Conservation (phyloP, 345 rosid genomes). For the Citrus mangshanensis region DNA sequence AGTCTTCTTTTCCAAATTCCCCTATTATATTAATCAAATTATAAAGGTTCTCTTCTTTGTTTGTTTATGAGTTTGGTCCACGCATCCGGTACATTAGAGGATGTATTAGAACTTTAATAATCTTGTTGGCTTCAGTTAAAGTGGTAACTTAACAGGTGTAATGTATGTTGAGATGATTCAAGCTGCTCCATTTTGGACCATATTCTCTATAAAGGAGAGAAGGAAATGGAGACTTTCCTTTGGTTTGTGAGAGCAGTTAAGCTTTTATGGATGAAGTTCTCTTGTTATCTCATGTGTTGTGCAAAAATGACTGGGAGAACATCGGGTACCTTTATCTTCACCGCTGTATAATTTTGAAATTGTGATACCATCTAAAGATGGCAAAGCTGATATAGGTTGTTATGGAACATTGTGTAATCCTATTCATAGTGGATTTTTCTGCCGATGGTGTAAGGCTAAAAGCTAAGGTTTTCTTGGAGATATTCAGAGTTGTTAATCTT, state of each 20-base stretch:
- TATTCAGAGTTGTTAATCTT: neutral
- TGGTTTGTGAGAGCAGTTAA: neutral
- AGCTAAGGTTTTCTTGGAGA: neutral
- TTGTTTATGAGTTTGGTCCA: neutral
- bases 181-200: neutral
- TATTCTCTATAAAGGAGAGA: neutral
- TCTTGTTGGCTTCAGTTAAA: neutral
- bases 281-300: neutral
- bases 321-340: neutral
- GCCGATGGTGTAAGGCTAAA: neutral
- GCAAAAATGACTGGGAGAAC: neutral
- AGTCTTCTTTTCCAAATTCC: neutral
- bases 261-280: neutral
- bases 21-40: neutral
- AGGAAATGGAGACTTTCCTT: neutral
- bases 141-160: neutral
- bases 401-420: neutral
- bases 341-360: neutral
- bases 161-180: neutral
- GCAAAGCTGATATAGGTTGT: neutral
- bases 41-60: neutral
- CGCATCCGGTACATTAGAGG: neutral
- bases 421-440: neutral
- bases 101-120: neutral
- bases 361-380: neutral